Percentiles rank a stretch among this genome's conserved stretches.
phyloP scores from a whole-genome alignment of 2,329 filamentous ascomycete species.

The Apiospora kogelbergensis region DNA sequence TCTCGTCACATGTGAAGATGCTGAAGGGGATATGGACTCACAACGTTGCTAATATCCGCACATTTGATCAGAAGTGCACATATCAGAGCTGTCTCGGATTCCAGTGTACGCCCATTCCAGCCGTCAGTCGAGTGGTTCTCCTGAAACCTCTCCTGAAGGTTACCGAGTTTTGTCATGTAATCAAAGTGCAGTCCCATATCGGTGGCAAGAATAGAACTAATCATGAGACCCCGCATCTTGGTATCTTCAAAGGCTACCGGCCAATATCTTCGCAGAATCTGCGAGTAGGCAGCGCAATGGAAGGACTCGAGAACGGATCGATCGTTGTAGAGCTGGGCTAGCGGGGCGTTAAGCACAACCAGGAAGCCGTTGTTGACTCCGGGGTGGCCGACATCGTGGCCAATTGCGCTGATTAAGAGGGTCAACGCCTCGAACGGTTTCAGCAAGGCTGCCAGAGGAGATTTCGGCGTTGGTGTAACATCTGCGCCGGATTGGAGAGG shows the following conservation, averaged over 20 bases:
- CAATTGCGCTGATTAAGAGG: constrained; percentile 91
- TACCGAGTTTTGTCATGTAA: constrained; percentile 88
- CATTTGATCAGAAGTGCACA: constrained; percentile 96
- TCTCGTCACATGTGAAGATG: background rate
- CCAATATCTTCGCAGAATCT: constrained; percentile 93
- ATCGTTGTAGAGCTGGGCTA: constrained; percentile 96
- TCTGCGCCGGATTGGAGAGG: constrained; percentile 37
- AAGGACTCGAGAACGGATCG: constrained; percentile 96
- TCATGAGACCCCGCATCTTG: constrained; percentile 86
- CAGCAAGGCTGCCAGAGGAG: constrained; percentile 73
- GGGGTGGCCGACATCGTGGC: constrained; percentile 95
- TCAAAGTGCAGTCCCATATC: constrained; percentile 98
- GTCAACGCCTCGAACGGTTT: constrained; percentile 85
- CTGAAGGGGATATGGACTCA: constrained; percentile 47
- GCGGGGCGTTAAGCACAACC: constrained; percentile 83
- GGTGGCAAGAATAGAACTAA: constrained; percentile 94
- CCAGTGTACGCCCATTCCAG: constrained; percentile 74
- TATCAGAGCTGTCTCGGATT: constrained; percentile 76
- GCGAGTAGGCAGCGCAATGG: constrained; percentile 94
- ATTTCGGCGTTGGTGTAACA: constrained; percentile 42
- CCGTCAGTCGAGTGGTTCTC: constrained; percentile 65
- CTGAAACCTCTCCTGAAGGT: constrained; percentile 75
- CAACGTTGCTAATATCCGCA: constrained; percentile 97
- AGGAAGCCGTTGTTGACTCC: constrained; percentile 98
- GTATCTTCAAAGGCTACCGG: constrained; percentile 75